Conservation (phyloP, 371 early-diverging fungal genomes). For the Dentiscutata heterogama region DNA sequence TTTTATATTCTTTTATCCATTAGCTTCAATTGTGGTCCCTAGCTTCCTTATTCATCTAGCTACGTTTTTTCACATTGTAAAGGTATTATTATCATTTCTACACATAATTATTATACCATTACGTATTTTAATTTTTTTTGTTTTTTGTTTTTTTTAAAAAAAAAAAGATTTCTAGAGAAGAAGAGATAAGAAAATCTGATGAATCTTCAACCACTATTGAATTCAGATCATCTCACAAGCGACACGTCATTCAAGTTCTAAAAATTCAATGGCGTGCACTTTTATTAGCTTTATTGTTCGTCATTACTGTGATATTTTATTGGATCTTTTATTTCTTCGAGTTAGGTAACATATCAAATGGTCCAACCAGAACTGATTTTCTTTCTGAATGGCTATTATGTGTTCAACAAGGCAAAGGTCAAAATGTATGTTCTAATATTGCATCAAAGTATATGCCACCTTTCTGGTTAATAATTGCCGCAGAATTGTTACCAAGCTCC, state of each 20-base stretch:
- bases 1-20: slow-evolving; percentile 21
- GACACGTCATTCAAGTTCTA: slow-evolving; percentile 5
- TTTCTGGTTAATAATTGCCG: neutral
- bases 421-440: neutral
- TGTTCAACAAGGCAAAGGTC: slow-evolving; percentile 20
- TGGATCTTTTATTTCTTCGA: slow-evolving; percentile 25
- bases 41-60: slow-evolving; percentile 18
- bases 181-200: neutral
- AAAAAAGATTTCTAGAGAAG: neutral
- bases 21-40: neutral
- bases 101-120: neutral
- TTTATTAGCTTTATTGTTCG: neutral
- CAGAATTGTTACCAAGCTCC: neutral
- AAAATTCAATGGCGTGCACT: slow-evolving; percentile 33
- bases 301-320: neutral
- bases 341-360: neutral
- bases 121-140: neutral
- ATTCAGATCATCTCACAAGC: neutral
- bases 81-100: neutral
- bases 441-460: neutral
- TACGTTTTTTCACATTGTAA: neutral
- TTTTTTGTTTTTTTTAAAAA: neutral
- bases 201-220: neutral
- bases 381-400: neutral
- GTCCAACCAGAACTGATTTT: neutral